Conservation (phyloP, 805 yeast species). For the Ogataea zsoltii region DNA sequence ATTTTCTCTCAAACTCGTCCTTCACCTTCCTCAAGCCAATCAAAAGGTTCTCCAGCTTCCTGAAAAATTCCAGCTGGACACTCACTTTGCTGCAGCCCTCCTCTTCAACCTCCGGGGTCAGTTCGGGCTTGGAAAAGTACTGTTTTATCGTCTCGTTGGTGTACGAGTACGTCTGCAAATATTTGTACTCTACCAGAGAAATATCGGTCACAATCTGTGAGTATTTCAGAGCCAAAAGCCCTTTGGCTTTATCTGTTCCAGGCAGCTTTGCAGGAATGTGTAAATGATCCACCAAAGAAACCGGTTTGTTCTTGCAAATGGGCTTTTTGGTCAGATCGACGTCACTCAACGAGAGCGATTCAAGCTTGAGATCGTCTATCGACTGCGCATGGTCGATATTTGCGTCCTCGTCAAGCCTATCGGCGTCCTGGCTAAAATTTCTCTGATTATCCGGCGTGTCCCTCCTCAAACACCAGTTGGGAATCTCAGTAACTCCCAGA, state of each 20-base stretch:
- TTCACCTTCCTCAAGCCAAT: slow-evolving; percentile 16
- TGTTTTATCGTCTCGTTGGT: slow-evolving; percentile 28
- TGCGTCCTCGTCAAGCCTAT: not conserved
- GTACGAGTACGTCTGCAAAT: slow-evolving; percentile 25
- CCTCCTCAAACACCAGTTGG: slow-evolving; percentile 22
- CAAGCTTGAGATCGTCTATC: slow-evolving; percentile 11
- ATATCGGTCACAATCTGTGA: slow-evolving; percentile 28
- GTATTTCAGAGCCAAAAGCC: slow-evolving; percentile 27
- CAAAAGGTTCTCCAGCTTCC: slow-evolving; percentile 25
- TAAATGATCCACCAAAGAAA: slow-evolving; percentile 3
- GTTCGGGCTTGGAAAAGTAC: slow-evolving; percentile 27
- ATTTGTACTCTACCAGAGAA: slow-evolving; percentile 30
- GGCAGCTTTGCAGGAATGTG: slow-evolving; percentile 9
- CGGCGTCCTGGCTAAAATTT: not conserved
- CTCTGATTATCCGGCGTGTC: slow-evolving; percentile 8
- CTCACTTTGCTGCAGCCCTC: slow-evolving; percentile 27
- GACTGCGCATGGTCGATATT: slow-evolving; percentile 4
- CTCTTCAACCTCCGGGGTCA: slow-evolving; percentile 26
- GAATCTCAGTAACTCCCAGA: slow-evolving; percentile 17
- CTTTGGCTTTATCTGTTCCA: slow-evolving; percentile 5
- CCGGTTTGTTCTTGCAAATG: not conserved
- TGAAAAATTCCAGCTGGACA: slow-evolving; percentile 26
- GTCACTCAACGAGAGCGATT: slow-evolving; percentile 8
- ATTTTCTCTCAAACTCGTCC: slow-evolving; percentile 19
- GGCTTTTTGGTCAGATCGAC: slow-evolving; percentile 11